Conservation (phyloP, 306 rosid species). For the Hylodesmum podocarpum region DNA sequence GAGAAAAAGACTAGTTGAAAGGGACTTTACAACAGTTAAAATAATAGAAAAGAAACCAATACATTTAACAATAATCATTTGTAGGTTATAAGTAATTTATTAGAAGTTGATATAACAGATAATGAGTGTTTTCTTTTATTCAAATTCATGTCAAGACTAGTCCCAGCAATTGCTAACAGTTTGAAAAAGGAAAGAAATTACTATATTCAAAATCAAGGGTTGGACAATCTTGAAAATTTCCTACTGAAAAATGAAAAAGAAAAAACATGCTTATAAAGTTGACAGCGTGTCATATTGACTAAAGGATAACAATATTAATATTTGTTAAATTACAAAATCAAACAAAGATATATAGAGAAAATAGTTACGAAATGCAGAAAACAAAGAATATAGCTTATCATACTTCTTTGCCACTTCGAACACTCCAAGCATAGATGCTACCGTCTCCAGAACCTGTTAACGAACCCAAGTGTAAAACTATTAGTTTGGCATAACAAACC, state of each 20-base stretch:
- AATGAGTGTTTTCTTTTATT: background rate
- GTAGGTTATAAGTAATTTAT: background rate
- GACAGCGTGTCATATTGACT: background rate
- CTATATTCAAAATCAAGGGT: background rate
- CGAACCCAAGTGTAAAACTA: conserved; percentile 15
- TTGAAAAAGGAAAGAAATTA: conserved; percentile 1
- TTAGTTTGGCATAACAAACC: conserved; percentile 26
- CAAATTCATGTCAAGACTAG: background rate
- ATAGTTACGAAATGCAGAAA: conserved; percentile 18
- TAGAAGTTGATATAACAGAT: background rate
- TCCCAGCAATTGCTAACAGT: background rate
- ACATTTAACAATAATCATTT: no score
- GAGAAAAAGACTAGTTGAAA: no score
- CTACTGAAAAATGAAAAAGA: background rate
- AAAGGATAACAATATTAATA: background rate
- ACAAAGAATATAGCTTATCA: conserved; percentile 8
- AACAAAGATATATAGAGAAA: background rate
- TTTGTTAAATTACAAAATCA: background rate
- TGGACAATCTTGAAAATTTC: background rate
- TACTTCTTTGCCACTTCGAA: conserved; percentile 91
- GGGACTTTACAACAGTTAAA: no score
- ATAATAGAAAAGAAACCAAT: no score
- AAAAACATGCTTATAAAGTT: background rate
- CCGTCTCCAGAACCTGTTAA: conserved; percentile 91
- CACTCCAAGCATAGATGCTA: conserved; percentile 85